Evolutionary conservation across 805 yeast species (phyloP).

Genomic region (Torulaspora franciscae): DNA sequence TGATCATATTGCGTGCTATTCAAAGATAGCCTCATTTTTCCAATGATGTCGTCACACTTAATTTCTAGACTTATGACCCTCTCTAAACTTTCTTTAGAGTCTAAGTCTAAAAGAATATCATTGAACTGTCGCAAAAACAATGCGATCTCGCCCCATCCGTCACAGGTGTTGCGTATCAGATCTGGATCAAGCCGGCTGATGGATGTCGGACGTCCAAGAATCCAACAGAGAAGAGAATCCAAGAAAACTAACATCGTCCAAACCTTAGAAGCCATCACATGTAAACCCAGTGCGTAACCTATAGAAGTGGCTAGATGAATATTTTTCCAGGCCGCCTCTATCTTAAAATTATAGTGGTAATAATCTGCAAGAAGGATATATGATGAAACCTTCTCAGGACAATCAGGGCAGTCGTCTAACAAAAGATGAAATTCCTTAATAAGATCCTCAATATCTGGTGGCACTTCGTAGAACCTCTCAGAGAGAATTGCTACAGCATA

Average conservation of each 20-base stretch:
- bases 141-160: slow-evolving; percentile 15
- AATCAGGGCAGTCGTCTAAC: slow-evolving; percentile 12
- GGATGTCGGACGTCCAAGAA: slow-evolving; percentile 15
- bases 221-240: slow-evolving; percentile 13
- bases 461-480: slow-evolving; percentile 7
- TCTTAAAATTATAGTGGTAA: slow-evolving; percentile 13
- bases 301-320: slow-evolving; percentile 14
- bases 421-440: slow-evolving; percentile 6
- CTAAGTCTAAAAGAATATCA: slow-evolving; percentile 7
- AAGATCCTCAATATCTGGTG: slow-evolving; percentile 11
- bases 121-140: slow-evolving; percentile 10
- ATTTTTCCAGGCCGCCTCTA: slow-evolving; percentile 16
- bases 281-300: slow-evolving; percentile 15
- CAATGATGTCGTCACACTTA: slow-evolving; percentile 10
- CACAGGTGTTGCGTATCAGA: slow-evolving; percentile 6
- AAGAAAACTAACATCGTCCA: slow-evolving; percentile 16
- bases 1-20: not conserved
- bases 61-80: slow-evolving; percentile 12
- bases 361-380: slow-evolving; percentile 13
- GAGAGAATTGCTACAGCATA: slow-evolving; percentile 11
- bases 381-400: slow-evolving; percentile 14
- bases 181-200: slow-evolving; percentile 9
- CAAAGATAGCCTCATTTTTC: slow-evolving; percentile 5
- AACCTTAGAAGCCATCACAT: slow-evolving; percentile 8
- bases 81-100: slow-evolving; percentile 7